Conservation (phyloP, 169 alveolate genomes). For the Plasmodium relictum region DNA sequence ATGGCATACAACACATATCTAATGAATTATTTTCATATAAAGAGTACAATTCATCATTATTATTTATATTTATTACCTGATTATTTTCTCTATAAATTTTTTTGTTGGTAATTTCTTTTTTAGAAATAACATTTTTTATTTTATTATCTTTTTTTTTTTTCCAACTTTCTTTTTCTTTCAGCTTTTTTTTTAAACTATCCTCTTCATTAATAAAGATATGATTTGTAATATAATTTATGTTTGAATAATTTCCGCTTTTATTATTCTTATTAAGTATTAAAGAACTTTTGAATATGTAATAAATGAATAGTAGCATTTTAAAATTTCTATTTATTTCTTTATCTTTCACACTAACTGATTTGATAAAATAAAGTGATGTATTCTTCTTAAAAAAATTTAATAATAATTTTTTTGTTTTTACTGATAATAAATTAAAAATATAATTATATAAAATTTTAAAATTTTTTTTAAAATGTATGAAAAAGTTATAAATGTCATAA, state of each 20-base stretch:
- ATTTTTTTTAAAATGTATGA: conserved; percentile 25
- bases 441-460: conserved; percentile 28
- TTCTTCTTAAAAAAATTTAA: conserved; percentile 35
- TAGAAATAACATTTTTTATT: not conserved
- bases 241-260: not conserved
- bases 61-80: too few species aligned
- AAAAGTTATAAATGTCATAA: conserved; percentile 21
- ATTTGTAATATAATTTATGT: too few species aligned
- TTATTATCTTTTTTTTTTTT: not conserved
- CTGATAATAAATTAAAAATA: conserved; percentile 51
- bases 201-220: too few species aligned
- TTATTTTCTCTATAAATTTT: too few species aligned
- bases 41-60: too few species aligned
- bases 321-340: conserved; percentile 7
- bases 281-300: conserved; percentile 13
- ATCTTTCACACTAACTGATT: conserved; percentile 4
- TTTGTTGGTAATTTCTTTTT: not conserved
- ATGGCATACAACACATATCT: too few species aligned
- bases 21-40: too few species aligned
- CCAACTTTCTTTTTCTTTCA: not conserved
- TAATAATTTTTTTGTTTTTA: conserved; percentile 44
- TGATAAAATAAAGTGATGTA: not conserved
- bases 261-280: not conserved
- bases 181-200: not conserved
- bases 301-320: conserved; percentile 27